Base-by-base conservation (phyloP, 192 early-diverging fungal genomes). In the Coemansia sp. region DNA sequence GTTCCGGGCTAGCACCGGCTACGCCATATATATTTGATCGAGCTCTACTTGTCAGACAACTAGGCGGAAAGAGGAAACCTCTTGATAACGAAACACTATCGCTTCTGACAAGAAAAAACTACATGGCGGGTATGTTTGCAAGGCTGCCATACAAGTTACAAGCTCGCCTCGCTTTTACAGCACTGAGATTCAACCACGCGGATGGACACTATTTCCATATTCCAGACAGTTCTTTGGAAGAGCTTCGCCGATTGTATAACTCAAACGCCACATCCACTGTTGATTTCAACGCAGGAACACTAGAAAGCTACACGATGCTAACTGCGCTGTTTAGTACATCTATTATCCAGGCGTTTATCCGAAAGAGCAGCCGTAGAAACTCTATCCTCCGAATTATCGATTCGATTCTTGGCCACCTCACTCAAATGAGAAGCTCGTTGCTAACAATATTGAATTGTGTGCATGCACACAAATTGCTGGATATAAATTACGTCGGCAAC, bases 401-500 rank as follows among this genome's bases (percentile, higher is more conserved):
- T 47, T 47, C 22, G 8, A 10, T 22, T 23, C 44, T 47, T 9
- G 20, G 22, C 22, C 23, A 7, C 20, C 8, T 23, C 20, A 8
- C 22, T 47, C 22, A 4, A 13, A 23, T 8, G 7, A 47, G 11
- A 3, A 45, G 3, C 19, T 17, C 31, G 20, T 14, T 59, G 13
- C 42, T 45, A 11, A 37, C 60, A 25, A 53, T 78, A 4, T 1
- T 78, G 14, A 78, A 65, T 38, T 52, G 62, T 25, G 50, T 72
- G 9, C 68, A 78, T 28, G 41, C 48, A 23, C 61, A 71, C 57
- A 28, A 37, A 7, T 34, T 66, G 5, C 37, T 61, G 6, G 13
- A 70, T 20, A 41, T 58, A 4, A 54, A 57, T 36, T 78, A 68
- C 23, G 42, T 78, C 38, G 75, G 75, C 4, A 78, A 78, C 31